Percentiles rank a stretch among this genome's conserved stretches.
phyloP scores from a whole-genome alignment of 2,329 filamentous ascomycete species.

The Microthyrium microscopicum region DNA sequence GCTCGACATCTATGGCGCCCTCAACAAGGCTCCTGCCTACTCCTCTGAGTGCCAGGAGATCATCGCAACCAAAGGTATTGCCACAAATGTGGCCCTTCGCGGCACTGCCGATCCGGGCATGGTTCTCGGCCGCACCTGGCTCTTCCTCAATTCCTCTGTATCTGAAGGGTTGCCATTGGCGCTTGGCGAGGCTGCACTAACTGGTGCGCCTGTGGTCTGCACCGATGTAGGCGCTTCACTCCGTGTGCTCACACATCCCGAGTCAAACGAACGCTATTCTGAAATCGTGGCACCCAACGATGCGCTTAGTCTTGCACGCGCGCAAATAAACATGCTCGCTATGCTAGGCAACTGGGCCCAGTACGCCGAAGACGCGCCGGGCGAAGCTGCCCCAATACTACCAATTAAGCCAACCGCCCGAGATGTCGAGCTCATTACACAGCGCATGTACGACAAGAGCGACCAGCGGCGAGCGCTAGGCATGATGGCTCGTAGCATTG shows the following conservation, averaged over 20 bases:
- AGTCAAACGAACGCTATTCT: constrained; percentile 33
- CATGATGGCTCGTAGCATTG: constrained; percentile 40
- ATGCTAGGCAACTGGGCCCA: constrained; percentile 45
- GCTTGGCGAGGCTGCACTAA: constrained; percentile 40
- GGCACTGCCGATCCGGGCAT: constrained; percentile 38
- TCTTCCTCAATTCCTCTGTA: constrained; percentile 37
- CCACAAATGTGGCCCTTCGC: constrained; percentile 32
- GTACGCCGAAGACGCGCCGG: constrained; percentile 35
- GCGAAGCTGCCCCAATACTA: constrained; percentile 23
- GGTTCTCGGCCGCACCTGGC: constrained; percentile 26
- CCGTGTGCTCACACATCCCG: constrained; percentile 38
- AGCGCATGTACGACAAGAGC: constrained; percentile 43
- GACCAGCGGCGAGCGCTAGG: constrained; percentile 39
- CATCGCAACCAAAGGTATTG: constrained; percentile 37
- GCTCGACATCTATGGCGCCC: constrained; percentile 45
- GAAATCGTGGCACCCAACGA: constrained; percentile 50
- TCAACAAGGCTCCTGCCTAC: constrained; percentile 45
- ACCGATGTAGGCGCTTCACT: constrained; percentile 40
- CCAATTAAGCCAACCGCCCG: constrained; percentile 31
- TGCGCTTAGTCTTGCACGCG: constrained; percentile 39
- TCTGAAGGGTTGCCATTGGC: constrained; percentile 40
- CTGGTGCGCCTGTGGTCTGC: constrained; percentile 38
- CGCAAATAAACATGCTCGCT: constrained; percentile 44
- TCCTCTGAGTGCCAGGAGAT: constrained; percentile 42
- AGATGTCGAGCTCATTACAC: constrained; percentile 37